phyloP scores from a whole-genome alignment of 495 filamentous ascomycete genomes.

The Aspergillus kassunensis region DNA sequence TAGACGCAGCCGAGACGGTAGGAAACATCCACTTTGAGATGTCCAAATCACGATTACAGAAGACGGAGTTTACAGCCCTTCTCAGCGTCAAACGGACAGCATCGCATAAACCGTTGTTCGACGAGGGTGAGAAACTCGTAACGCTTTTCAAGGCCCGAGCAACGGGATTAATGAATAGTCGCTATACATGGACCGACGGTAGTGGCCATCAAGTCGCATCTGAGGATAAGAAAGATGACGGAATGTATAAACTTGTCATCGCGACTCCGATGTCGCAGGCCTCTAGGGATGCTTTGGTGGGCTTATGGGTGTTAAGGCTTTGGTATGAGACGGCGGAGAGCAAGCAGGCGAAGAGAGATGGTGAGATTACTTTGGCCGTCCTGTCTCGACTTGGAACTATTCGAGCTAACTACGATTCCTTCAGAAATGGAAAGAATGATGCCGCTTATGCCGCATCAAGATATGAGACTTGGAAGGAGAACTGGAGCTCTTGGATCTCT shows the following conservation, averaged over 20 bases:
- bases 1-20: slow-evolving; percentile 3
- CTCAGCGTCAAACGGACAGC: slow-evolving; percentile 12
- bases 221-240: slow-evolving; percentile 11
- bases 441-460: background rate
- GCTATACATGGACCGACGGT: slow-evolving; percentile 14
- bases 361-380: slow-evolving; percentile 1
- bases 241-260: slow-evolving; percentile 7
- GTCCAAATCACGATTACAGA: slow-evolving; percentile 9
- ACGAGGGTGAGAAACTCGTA: background rate
- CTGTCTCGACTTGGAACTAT: background rate
- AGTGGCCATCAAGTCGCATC: slow-evolving; percentile 8
- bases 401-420: background rate
- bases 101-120: slow-evolving; percentile 12
- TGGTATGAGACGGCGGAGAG: slow-evolving; percentile 20
- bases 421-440: background rate
- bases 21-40: slow-evolving; percentile 19
- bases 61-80: slow-evolving; percentile 9
- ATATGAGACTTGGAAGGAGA: background rate
- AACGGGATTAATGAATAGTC: slow-evolving; percentile 7
- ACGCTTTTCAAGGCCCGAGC: background rate
- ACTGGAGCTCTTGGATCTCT: background rate
- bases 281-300: slow-evolving; percentile 17
- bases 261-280: slow-evolving; percentile 4
- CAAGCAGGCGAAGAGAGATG: slow-evolving; percentile 15
- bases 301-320: slow-evolving; percentile 15